A percentile compares a stretch with the other conserved stretches of the same genome.
These are phyloP conservation scores for Endocalyx cinctus DNA, from an alignment of 2,329 filamentous ascomycete genomes.

Conservation along the genomic window DNA sequence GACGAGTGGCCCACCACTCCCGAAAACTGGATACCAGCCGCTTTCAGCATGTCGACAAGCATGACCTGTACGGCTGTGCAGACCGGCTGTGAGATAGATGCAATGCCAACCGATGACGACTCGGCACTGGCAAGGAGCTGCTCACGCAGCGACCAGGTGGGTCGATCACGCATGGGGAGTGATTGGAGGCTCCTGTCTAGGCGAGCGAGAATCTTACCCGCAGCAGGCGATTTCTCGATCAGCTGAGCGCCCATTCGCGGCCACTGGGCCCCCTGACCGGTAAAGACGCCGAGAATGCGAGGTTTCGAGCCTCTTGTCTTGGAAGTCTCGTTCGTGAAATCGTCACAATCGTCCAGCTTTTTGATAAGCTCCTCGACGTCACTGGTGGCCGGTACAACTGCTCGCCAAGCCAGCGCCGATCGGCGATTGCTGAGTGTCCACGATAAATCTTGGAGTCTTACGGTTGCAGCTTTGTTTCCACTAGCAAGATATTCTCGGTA, in stretches of 20 bases:
- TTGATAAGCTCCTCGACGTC: no score
- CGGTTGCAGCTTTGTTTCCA: not conserved
- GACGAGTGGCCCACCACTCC: conserved; percentile 37
- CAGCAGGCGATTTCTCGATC: conserved; percentile 1
- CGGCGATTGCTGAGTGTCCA: not conserved
- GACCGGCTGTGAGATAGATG: conserved; percentile 30
- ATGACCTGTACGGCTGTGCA: conserved; percentile 37
- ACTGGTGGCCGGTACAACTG: not conserved
- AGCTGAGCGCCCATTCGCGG: conserved; percentile 27
- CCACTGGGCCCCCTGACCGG: conserved; percentile 31
- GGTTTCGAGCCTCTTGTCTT: not conserved
- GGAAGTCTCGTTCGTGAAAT: no score
- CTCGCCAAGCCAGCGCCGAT: not conserved
- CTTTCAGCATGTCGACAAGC: conserved; percentile 29
- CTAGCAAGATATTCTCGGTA: not conserved
- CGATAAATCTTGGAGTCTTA: not conserved
- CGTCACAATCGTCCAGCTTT: no score
- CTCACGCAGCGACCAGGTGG: conserved; percentile 4
- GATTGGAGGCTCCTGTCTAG: conserved; percentile 1
- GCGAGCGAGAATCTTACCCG: not conserved
- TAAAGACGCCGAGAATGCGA: conserved; percentile 25
- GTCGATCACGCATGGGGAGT: conserved; percentile 2
- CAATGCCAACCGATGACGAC: conserved; percentile 6
- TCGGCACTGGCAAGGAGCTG: not conserved
- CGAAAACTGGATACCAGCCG: conserved; percentile 30